Percentiles rank a stretch among this genome's conserved stretches.
phyloP scores from a whole-genome alignment of 2,329 filamentous ascomycete genomes.

The Neonectria faginata region DNA sequence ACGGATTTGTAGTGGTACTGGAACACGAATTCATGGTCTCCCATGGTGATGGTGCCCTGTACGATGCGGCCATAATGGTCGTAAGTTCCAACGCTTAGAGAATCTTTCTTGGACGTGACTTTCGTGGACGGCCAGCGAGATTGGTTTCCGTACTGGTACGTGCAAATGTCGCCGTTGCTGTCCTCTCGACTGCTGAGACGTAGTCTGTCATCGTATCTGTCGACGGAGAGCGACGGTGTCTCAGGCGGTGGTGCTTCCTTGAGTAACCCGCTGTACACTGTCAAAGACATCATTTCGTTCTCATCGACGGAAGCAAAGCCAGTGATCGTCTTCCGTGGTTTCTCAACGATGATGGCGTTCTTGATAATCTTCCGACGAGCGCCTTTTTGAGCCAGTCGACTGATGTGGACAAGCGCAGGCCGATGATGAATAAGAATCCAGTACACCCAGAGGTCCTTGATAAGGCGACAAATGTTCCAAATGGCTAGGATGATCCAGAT shows the following conservation, averaged over 20 bases:
- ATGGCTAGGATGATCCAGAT: slow-evolving; percentile 20
- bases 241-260: slow-evolving; percentile 18
- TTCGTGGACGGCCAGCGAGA: slow-evolving; percentile 22
- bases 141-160: slow-evolving; percentile 27
- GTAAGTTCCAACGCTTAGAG: slow-evolving; percentile 30
- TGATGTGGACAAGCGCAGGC: slow-evolving; percentile 24
- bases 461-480: slow-evolving; percentile 26
- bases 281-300: slow-evolving; percentile 22
- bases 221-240: slow-evolving; percentile 19
- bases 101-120: slow-evolving; percentile 12
- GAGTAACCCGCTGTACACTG: slow-evolving; percentile 22
- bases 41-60: slow-evolving; percentile 17
- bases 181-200: slow-evolving; percentile 23
- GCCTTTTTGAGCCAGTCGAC: slow-evolving; percentile 30
- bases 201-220: slow-evolving; percentile 27
- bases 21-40: slow-evolving; percentile 20
- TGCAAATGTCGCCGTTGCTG: slow-evolving; percentile 15
- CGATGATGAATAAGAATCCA: slow-evolving; percentile 30
- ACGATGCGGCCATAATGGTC: slow-evolving; percentile 31
- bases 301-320: slow-evolving; percentile 21
- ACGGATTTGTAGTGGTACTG: slow-evolving; percentile 32
- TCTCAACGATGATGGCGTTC: slow-evolving; percentile 25
- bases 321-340: slow-evolving; percentile 26
- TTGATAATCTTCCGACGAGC: slow-evolving; percentile 28
- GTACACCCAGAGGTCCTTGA: slow-evolving; percentile 32